A percentile compares a stretch with the other conserved stretches of the same genome.
Evolutionary conservation across 1,284 basidiomycete species (phyloP).

Genomic region (Boletellus deceptivus): DNA sequence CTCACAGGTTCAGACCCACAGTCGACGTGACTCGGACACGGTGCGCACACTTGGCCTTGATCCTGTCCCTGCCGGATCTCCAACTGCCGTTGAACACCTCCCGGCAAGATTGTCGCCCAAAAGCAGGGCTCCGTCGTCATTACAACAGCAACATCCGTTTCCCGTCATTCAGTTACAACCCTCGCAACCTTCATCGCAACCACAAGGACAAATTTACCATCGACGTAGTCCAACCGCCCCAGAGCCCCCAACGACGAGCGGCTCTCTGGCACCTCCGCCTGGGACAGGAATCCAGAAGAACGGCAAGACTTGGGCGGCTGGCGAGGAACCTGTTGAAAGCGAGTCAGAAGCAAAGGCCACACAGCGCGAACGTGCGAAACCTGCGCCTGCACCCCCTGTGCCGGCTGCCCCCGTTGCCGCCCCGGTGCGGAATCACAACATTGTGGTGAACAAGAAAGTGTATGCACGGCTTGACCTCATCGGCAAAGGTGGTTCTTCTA

Average conservation of each 20-base stretch:
- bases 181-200: slow-evolving; percentile 21
- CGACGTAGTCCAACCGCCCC: slow-evolving; percentile 63
- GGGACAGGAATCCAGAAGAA: slow-evolving; percentile 22
- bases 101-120: slow-evolving; percentile 27
- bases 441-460: slow-evolving; percentile 64
- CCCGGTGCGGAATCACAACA: slow-evolving; percentile 35
- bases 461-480: slow-evolving; percentile 86
- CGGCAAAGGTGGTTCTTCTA: slow-evolving; percentile 91
- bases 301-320: slow-evolving; percentile 51
- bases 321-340: slow-evolving; percentile 36
- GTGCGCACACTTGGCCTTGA: slow-evolving; percentile 46
- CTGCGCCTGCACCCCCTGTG: slow-evolving; percentile 26
- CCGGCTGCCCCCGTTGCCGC: slow-evolving; percentile 16
- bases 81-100: slow-evolving; percentile 40
- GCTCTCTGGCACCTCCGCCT: slow-evolving; percentile 29
- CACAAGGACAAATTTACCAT: slow-evolving; percentile 39
- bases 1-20: slow-evolving; percentile 41
- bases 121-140: slow-evolving; percentile 16
- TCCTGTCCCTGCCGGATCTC: slow-evolving; percentile 33
- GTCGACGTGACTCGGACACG: slow-evolving; percentile 72
- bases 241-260: slow-evolving; percentile 49
- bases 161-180: slow-evolving; percentile 29
- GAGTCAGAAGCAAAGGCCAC: slow-evolving; percentile 26
- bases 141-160: slow-evolving; percentile 31
- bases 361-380: slow-evolving; percentile 26